These are phyloP conservation scores for Phytophthora fragariaefolia DNA, from an alignment of 352 stramenopile genomes.

Conservation along the genomic window DNA sequence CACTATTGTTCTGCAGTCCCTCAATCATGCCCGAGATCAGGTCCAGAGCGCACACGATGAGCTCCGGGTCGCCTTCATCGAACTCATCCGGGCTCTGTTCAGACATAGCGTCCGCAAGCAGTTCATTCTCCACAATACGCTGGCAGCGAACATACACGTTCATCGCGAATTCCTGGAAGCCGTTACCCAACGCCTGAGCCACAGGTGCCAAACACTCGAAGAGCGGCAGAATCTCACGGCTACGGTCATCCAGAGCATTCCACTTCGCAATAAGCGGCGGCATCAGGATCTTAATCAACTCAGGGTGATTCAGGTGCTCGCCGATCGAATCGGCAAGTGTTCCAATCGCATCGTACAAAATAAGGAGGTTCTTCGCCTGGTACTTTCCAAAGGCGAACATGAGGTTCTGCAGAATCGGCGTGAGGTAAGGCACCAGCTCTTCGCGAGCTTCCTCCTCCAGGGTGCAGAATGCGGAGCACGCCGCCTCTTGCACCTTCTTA, in stretches of 20 bases:
- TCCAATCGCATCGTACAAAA: constrained; percentile 96
- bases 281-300: constrained; percentile 94
- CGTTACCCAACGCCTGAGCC: constrained; percentile 80
- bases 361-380: constrained; percentile 94
- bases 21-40: constrained; percentile 92
- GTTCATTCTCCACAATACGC: constrained; percentile 84
- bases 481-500: constrained; percentile 96
- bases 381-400: constrained; percentile 94
- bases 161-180: constrained; percentile 90
- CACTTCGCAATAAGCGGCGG: constrained; percentile 94
- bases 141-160: constrained; percentile 84
- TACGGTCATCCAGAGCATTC: constrained; percentile 83
- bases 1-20: constrained; percentile 77
- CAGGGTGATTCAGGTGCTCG: constrained; percentile 90
- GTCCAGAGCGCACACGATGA: constrained; percentile 90
- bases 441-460: constrained; percentile 94
- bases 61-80: constrained; percentile 90
- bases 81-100: constrained; percentile 81
- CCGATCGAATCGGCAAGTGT: constrained; percentile 96
- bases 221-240: constrained; percentile 83
- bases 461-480: constrained; percentile 95
- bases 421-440: constrained; percentile 93
- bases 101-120: constrained; percentile 82
- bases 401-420: constrained; percentile 92
- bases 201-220: constrained; percentile 92